Base-by-base conservation (phyloP, 2,329 filamentous ascomycete species). In the Juglanconis oblonga region DNA sequence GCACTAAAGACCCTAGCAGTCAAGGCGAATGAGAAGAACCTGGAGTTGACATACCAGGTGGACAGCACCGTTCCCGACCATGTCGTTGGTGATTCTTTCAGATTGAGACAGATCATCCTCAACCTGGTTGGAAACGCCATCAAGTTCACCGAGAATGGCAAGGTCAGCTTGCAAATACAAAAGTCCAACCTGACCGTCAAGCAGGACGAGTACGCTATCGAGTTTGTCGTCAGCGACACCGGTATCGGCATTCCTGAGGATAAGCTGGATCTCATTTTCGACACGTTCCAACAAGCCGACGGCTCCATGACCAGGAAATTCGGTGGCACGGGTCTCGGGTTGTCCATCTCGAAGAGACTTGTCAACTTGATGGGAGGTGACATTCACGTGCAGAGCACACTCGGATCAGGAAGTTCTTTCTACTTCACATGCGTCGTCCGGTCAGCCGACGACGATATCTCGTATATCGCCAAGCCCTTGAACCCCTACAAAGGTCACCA, bases 121-220 rank as follows among this genome's bases (percentile, higher is more conserved):
- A 99, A 99, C 76, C 80, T 99, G 59, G 94, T 98, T 57, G 95
- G 95, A 71, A 99, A 99, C 70, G 94, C 95, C 58, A 97, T 99
- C 81, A 99, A 99, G 73, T 99, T 99, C 74, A 98, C 95, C 3
- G 94, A 98, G 74, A 89, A 96, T 69, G 95, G 95, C 63, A 92
- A 97, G 73, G 95, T 99, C 68, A 96, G 93, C 73, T 86, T 98
- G 56, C 92, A 90, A n/a, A 97, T 98, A 67, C 87, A 88, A 66
- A 81, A 85, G 70, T 79, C 90, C 35, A 45, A 63, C 3, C 81
- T 85, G 63, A 82, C 87, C 52, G 83, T 87, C 52, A 81, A 86
- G 47, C 89, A 86, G 68, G 88, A 90, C 67, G 91, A 97, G 73
- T 97, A 96, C 68, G 90, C 92, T 33, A 94, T 97, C 72, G 92